A percentile compares a stretch with the other conserved stretches of the same genome.
Evolutionary conservation across 208 protist species (phyloP).

Genomic region (Leishmania amazonensis): DNA sequence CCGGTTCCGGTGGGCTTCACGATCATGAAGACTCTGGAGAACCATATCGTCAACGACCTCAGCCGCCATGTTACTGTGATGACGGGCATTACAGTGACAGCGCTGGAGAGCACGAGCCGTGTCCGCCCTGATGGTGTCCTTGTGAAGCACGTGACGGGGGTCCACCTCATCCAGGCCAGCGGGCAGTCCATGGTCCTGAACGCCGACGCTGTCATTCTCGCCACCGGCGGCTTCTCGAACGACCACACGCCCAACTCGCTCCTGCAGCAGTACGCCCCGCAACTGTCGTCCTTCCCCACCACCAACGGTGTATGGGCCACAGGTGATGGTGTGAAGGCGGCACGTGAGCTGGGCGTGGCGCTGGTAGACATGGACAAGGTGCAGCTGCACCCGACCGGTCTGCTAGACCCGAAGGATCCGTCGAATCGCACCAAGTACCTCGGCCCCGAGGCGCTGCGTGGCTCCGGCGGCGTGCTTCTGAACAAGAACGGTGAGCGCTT

Average conservation of each 20-base stretch:
- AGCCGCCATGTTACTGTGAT: slow-evolving; percentile 66
- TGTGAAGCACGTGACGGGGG: slow-evolving; percentile 51
- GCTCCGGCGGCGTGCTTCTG: slow-evolving; percentile 93
- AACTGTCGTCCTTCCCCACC: slow-evolving; percentile 72
- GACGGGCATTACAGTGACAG: slow-evolving; percentile 47
- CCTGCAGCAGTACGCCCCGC: slow-evolving; percentile 77
- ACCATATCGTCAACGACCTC: slow-evolving; percentile 69
- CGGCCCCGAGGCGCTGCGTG: slow-evolving; percentile 95
- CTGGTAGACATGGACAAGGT: slow-evolving; percentile 95
- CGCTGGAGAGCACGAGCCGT: slow-evolving; percentile 42
- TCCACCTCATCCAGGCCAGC: slow-evolving; percentile 29
- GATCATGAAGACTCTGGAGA: slow-evolving; percentile 87
- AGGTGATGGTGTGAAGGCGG: slow-evolving; percentile 84
- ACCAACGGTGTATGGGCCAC: slow-evolving; percentile 91
- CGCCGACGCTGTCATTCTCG: slow-evolving; percentile 88
- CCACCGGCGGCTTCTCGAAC: slow-evolving; percentile 91
- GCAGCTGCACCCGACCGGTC: slow-evolving; percentile 96
- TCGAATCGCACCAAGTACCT: slow-evolving; percentile 91
- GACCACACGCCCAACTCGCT: slow-evolving; percentile 63
- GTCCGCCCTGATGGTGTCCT: slow-evolving; percentile 40
- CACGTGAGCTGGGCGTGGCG: slow-evolving; percentile 60
- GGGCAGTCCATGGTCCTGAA: slow-evolving; percentile 39
- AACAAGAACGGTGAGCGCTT: slow-evolving; percentile 93
- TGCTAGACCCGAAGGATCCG: slow-evolving; percentile 93
- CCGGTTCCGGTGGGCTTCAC: slow-evolving; percentile 89